Percentiles rank a stretch among this genome's conserved stretches.
Evolutionary conservation across 345 rosid genomes (phyloP).

Genomic region (Bruguiera parviflora): DNA sequence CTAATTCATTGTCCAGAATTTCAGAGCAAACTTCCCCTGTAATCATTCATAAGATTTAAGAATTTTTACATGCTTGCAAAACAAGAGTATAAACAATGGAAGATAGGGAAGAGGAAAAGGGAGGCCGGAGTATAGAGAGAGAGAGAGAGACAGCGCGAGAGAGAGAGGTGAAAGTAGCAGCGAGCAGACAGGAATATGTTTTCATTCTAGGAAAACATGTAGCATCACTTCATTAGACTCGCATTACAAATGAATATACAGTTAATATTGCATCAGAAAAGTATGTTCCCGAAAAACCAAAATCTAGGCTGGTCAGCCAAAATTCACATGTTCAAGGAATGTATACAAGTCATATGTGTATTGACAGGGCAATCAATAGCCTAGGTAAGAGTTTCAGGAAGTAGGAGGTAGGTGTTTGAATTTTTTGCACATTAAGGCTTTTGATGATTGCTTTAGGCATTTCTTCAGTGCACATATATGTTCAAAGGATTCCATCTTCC

Average conservation of each 20-base stretch:
- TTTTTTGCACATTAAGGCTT: constrained; percentile 35
- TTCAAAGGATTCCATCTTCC: constrained; percentile 57
- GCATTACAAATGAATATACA: constrained; percentile 11
- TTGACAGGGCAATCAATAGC: constrained; percentile 12
- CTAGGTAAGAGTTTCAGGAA: constrained; percentile 12
- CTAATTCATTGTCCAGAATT: constrained; percentile 30
- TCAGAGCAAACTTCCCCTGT: constrained; percentile 44
- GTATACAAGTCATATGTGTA: constrained; percentile 15
- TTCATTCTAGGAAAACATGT: constrained; percentile 1
- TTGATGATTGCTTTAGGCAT: constrained; percentile 40
- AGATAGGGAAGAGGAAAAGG: background rate
- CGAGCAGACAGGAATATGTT: constrained; percentile 6
- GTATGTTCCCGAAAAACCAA: background rate
- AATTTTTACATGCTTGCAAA: constrained; percentile 8
- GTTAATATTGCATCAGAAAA: constrained; percentile 4
- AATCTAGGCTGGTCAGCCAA: constrained; percentile 9
- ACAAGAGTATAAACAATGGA: background rate
- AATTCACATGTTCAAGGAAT: constrained; percentile 20
- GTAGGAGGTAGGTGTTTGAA: constrained; percentile 25
- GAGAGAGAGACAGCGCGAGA: background rate
- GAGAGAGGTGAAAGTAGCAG: constrained; percentile 2
- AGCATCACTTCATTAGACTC: background rate
- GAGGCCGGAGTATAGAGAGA: background rate
- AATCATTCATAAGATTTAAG: constrained; percentile 29
- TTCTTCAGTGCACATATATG: constrained; percentile 56